Evolutionary conservation across 495 filamentous ascomycete genomes (phyloP).

Genomic region (Neurospora sp.): DNA sequence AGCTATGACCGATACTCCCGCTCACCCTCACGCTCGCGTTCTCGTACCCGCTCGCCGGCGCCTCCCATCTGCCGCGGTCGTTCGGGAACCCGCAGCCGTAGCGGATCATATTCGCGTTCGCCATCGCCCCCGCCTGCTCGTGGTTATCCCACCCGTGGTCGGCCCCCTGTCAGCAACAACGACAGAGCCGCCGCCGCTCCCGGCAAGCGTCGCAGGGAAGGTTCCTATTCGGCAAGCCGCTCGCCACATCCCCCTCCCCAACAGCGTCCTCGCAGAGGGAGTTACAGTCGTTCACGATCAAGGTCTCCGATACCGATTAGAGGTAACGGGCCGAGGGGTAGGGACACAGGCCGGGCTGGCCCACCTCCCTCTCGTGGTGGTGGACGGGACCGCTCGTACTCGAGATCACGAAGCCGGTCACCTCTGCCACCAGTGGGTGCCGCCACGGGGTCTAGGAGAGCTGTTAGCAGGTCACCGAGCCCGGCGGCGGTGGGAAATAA

Average conservation of each 20-base stretch:
- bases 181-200: neutral
- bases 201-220: conserved; percentile 9
- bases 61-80: neutral
- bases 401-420: conserved; percentile 7
- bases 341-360: neutral
- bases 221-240: conserved; percentile 10
- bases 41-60: conserved; percentile 1
- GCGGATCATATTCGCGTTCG: conserved; percentile 11
- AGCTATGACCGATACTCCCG: conserved; percentile 16
- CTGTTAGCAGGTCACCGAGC: conserved; percentile 10
- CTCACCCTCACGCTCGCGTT: conserved; percentile 9
- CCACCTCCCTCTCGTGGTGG: neutral
- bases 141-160: neutral
- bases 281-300: conserved; percentile 5
- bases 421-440: conserved; percentile 2
- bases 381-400: neutral
- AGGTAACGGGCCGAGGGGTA: neutral
- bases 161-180: neutral
- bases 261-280: conserved; percentile 5
- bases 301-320: neutral
- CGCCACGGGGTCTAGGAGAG: conserved; percentile 4
- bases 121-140: neutral
- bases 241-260: conserved; percentile 4
- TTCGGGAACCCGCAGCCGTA: conserved; percentile 8
- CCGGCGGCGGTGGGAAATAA: conserved; percentile 6